Evolutionary conservation across 179 eudicot species (phyloP).

Genomic region (Spinacia oleracea): DNA sequence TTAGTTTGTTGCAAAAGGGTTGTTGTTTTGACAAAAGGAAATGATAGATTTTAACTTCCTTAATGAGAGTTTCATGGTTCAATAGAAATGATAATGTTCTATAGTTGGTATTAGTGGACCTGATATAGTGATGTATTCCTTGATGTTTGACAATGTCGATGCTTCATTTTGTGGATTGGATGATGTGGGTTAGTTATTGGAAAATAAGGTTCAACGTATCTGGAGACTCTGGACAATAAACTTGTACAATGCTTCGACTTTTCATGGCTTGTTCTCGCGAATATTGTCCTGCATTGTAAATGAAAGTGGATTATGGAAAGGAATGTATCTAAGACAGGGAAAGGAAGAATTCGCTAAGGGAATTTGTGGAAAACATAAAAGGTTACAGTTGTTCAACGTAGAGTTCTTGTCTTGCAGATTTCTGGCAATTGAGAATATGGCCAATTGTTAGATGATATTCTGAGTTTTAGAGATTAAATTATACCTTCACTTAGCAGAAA

Average conservation of each 20-base stretch:
- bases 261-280: background rate
- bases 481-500: too few relatives aligned
- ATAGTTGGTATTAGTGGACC: background rate
- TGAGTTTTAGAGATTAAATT: too few relatives aligned
- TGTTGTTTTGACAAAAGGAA: too few relatives aligned
- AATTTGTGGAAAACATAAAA: background rate
- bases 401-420: too few relatives aligned
- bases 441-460: too few relatives aligned
- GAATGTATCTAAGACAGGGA: background rate
- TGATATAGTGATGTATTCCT: background rate
- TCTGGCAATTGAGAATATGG: too few relatives aligned
- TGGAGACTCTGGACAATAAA: too few relatives aligned
- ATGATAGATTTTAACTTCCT: too few relatives aligned
- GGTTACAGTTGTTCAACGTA: too few relatives aligned
- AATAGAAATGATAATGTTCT: background rate
- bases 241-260: background rate
- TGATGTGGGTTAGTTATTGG: background rate
- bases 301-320: background rate
- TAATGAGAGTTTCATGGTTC: background rate
- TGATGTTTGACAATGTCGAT: background rate
- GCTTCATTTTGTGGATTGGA: background rate
- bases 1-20: too few relatives aligned
- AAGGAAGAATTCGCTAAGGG: background rate
- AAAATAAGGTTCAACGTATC: background rate
- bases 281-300: background rate